Conservation (phyloP, 2,329 filamentous ascomycete genomes). For the Trichoderma lentiforme region DNA sequence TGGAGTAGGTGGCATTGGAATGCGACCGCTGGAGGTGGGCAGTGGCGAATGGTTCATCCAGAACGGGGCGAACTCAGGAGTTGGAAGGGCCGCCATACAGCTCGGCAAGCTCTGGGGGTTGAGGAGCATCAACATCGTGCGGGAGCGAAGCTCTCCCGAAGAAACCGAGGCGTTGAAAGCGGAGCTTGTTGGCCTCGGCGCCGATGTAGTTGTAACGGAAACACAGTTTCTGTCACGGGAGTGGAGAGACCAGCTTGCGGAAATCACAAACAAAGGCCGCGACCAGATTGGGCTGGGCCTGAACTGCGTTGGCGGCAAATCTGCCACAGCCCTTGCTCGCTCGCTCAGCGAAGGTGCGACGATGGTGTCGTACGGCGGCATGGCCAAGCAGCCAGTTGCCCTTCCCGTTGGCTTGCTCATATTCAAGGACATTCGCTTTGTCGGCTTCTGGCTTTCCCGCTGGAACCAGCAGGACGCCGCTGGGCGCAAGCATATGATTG, state of each 20-base stretch:
- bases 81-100: slow-evolving; percentile 89
- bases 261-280: slow-evolving; percentile 67
- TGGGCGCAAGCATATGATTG: slow-evolving; percentile 76
- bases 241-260: slow-evolving; percentile 59
- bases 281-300: slow-evolving; percentile 74
- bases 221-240: slow-evolving; percentile 53
- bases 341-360: slow-evolving; percentile 65
- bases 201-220: slow-evolving; percentile 56
- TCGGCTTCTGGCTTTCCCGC: slow-evolving; percentile 90
- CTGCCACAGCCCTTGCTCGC: slow-evolving; percentile 74
- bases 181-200: slow-evolving; percentile 54
- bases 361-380: slow-evolving; percentile 92
- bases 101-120: slow-evolving; percentile 81
- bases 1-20: slow-evolving; percentile 45
- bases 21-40: slow-evolving; percentile 43
- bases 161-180: slow-evolving; percentile 59
- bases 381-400: slow-evolving; percentile 81
- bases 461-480: slow-evolving; percentile 76
- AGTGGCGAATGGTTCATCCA: slow-evolving; percentile 89
- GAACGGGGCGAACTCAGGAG: slow-evolving; percentile 93
- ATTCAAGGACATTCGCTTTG: slow-evolving; percentile 85
- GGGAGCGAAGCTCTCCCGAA: slow-evolving; percentile 62
- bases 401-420: slow-evolving; percentile 84
- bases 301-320: slow-evolving; percentile 92
- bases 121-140: slow-evolving; percentile 84